Conservation (phyloP, 2,329 filamentous ascomycete species). For the Xylariaceae sp. region DNA sequence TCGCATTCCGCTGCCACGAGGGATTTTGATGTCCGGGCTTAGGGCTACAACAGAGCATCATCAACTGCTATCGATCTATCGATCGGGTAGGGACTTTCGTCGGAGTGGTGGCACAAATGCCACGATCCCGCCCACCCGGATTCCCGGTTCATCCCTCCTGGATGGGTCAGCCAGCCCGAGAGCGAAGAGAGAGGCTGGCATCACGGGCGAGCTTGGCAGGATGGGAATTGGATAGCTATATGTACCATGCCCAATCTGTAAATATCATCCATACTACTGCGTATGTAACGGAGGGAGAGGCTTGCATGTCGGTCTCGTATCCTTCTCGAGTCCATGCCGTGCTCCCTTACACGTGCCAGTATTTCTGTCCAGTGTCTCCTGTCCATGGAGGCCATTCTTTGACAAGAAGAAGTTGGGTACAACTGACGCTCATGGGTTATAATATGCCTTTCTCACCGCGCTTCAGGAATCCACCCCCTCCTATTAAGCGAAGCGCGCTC, state of each 20-base stretch:
- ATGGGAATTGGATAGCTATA: slow-evolving; percentile 2
- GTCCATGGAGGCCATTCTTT: neutral
- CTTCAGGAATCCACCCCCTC: neutral
- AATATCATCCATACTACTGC: neutral
- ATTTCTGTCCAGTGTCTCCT: neutral
- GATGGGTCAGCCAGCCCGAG: neutral
- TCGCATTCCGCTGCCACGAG: slow-evolving; percentile 6
- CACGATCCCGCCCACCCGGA: slow-evolving; percentile 1
- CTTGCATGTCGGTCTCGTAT: neutral
- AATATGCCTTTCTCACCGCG: neutral
- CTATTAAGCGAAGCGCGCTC: slow-evolving; percentile 1
- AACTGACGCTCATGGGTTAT: neutral
- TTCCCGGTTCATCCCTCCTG: slow-evolving; percentile 2
- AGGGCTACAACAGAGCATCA: slow-evolving; percentile 1
- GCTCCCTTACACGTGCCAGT: slow-evolving; percentile 4
- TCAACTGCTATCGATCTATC: neutral
- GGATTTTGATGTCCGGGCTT: neutral
- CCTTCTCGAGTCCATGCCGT: slow-evolving; percentile 12
- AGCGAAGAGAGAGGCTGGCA: neutral
- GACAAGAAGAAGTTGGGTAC: neutral
- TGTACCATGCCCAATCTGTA: slow-evolving; percentile 2
- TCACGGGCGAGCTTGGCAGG: slow-evolving; percentile 5
- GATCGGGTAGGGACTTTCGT: neutral
- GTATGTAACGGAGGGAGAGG: neutral
- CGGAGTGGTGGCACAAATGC: neutral